Conservation (phyloP, 768 basidiomycete genomes). For the Tulasnella calospora region DNA sequence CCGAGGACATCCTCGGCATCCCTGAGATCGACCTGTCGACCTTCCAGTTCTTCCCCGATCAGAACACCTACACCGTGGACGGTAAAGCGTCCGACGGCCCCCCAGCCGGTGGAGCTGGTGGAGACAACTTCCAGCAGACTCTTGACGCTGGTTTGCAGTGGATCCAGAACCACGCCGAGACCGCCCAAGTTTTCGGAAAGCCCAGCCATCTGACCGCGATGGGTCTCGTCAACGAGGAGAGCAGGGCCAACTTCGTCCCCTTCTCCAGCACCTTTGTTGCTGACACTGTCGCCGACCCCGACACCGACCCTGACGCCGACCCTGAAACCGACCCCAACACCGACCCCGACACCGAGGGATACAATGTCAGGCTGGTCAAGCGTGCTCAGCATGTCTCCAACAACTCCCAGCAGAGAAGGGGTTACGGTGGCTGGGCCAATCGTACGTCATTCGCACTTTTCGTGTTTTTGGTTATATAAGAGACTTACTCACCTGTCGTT, state of each 20-base stretch:
- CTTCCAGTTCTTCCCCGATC: conserved; percentile 67
- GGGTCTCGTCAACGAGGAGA: conserved; percentile 57
- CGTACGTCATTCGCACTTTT: too few relatives aligned
- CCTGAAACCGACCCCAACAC: too few relatives aligned
- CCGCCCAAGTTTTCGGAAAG: conserved; percentile 47
- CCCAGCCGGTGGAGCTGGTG: not conserved
- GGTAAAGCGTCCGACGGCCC: conserved; percentile 34
- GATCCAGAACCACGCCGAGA: conserved; percentile 49
- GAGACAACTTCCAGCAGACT: too few relatives aligned
- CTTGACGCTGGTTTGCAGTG: conserved; percentile 51
- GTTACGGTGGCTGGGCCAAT: conserved; percentile 52
- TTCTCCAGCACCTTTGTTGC: conserved; percentile 42
- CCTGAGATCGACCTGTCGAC: conserved; percentile 53
- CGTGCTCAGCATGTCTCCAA: too few relatives aligned
- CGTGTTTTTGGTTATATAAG: too few relatives aligned
- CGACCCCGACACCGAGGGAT: too few relatives aligned
- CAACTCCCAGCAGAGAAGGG: conserved; percentile 30
- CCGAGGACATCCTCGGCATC: conserved; percentile 56
- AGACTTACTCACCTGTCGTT: not conserved
- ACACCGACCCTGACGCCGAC: too few relatives aligned
- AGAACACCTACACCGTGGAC: conserved; percentile 48
- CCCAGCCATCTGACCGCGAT: conserved; percentile 52
- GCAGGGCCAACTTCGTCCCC: conserved; percentile 53
- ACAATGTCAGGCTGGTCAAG: too few relatives aligned
- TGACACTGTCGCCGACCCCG: not conserved